Base-by-base conservation (phyloP, 179 eudicot genomes). In the Pouteria campechiana region DNA sequence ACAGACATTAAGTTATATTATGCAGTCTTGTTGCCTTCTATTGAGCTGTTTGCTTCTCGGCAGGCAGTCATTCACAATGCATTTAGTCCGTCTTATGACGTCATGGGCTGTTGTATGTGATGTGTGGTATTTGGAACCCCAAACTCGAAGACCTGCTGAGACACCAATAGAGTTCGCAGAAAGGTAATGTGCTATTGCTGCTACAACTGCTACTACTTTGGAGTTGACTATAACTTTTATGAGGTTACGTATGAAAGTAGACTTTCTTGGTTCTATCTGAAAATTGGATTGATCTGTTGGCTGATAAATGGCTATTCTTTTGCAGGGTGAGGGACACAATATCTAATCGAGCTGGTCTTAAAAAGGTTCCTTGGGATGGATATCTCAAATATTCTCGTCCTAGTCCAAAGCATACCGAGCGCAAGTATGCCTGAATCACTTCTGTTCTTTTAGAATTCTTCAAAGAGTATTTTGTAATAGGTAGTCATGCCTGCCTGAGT, bases 31-130 rank as follows among this genome's bases (percentile, higher is more conserved):
- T n/a, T n/a, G n/a, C n/a, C n/a, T n/a, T n/a, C n/a, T n/a, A n/a
- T n/a, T n/a, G n/a, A n/a, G n/a, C n/a, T n/a, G n/a, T n/a, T n/a
- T 0, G 40, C 15, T n/a, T 31, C 18, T 50, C 24, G 61, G 59
- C 92, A 92, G 96, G 54, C 99, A 82, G 52, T 92, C 99, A 37
- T 92, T 92, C 54, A 87, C 96, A 28, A 87, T 18, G 56, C 99
- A 87, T 63, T 70, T 92, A 49, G 75, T 92, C 60, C 99, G 80
- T 74, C 79, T 92, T 43, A 87, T 92, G 99, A 75, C 94, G 15
- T 92, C 99, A 2, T 92, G 99, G 99, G 99, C 96, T 49, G 94
- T 92, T 54, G 96, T 92, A 53, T 92, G 99, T 73, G 96, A 92
- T 58, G 99, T 92, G 25, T 92, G 96, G 96, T 92, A 79, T 67